A percentile compares a stretch with the other conserved stretches of the same genome.
phyloP scores from a whole-genome alignment of 2,329 filamentous ascomycete genomes.

The Xylariaceae sp. region DNA sequence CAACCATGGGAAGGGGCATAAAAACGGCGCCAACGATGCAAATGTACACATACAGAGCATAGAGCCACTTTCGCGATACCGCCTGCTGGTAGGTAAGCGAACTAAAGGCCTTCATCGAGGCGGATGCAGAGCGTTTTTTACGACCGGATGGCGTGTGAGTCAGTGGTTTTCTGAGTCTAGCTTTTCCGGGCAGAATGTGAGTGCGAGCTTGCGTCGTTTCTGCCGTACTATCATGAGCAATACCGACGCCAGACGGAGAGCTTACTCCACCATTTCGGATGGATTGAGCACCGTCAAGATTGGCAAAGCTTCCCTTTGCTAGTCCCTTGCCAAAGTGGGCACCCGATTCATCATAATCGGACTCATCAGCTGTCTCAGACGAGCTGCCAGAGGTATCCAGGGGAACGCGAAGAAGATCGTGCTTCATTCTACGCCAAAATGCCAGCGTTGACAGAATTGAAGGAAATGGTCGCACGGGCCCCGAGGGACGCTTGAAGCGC shows the following conservation, averaged over 20 bases:
- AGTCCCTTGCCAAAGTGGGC: constrained; percentile 10
- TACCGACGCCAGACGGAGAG: constrained; percentile 8
- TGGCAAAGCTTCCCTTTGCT: constrained; percentile 20
- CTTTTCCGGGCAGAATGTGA: constrained; percentile 49
- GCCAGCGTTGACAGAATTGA: constrained; percentile 38
- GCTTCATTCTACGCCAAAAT: constrained; percentile 45
- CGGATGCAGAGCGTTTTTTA: constrained; percentile 59
- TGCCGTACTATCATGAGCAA: constrained; percentile 11
- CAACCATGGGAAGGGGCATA: constrained; percentile 40
- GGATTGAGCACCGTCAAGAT: constrained; percentile 15
- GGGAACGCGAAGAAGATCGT: constrained; percentile 32
- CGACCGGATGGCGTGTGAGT: constrained; percentile 59
- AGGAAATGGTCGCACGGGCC: constrained; percentile 33
- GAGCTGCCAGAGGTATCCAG: constrained; percentile 33
- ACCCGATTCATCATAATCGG: constrained; percentile 24
- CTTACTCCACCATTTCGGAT: constrained; percentile 5
- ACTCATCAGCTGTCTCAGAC: constrained; percentile 31
- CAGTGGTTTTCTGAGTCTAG: constrained; percentile 37
- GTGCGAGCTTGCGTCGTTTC: constrained; percentile 31
- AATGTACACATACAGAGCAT: constrained; percentile 72
- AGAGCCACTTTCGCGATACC: constrained; percentile 70
- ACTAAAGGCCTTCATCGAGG: constrained; percentile 66
- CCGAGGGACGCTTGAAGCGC: constrained; percentile 64
- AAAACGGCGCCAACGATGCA: constrained; percentile 63
- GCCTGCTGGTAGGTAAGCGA: constrained; percentile 77